These are phyloP conservation scores for Patellifolia procumbens DNA, from an alignment of 179 eudicot genomes.

Conservation along the genomic window DNA sequence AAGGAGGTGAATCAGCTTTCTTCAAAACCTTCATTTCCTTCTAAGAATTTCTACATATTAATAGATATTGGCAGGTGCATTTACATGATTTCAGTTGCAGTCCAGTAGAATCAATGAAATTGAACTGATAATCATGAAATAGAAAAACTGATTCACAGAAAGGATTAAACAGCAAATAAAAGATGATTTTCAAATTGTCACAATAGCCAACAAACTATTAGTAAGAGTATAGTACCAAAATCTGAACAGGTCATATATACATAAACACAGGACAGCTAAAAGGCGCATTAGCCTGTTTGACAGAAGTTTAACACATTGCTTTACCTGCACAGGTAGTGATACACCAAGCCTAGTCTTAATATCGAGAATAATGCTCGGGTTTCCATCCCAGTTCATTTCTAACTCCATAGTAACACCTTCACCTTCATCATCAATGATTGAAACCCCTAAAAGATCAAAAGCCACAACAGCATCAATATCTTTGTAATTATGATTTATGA, in stretches of 20 bases:
- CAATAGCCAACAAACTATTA: not conserved
- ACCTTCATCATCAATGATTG: conserved; percentile 57
- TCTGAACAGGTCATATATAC: not conserved
- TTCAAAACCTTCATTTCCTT: not conserved
- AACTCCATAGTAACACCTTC: conserved; percentile 76
- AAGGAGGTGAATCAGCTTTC: not conserved
- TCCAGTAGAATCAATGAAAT: conserved; percentile 2
- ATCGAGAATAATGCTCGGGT: conserved; percentile 73
- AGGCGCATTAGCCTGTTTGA: not conserved
- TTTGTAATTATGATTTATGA: not conserved
- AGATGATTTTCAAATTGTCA: not conserved
- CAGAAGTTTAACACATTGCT: conserved; percentile 1
- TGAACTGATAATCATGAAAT: not conserved
- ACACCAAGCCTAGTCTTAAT: conserved; percentile 79
- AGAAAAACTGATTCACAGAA: not conserved
- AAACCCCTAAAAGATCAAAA: conserved; percentile 48
- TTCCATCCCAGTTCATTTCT: conserved; percentile 95
- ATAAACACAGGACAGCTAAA: not conserved
- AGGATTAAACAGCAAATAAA: not conserved
- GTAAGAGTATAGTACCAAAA: not conserved
- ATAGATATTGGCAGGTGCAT: not conserved
- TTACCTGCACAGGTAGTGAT: conserved; percentile 78
- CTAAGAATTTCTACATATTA: not conserved
- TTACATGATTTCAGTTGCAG: not conserved
- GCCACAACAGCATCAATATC: not conserved